A percentile compares a stretch with the other conserved stretches of the same genome.
Evolutionary conservation across 306 rosid genomes (phyloP).

Genomic region (Corylus avellana): DNA sequence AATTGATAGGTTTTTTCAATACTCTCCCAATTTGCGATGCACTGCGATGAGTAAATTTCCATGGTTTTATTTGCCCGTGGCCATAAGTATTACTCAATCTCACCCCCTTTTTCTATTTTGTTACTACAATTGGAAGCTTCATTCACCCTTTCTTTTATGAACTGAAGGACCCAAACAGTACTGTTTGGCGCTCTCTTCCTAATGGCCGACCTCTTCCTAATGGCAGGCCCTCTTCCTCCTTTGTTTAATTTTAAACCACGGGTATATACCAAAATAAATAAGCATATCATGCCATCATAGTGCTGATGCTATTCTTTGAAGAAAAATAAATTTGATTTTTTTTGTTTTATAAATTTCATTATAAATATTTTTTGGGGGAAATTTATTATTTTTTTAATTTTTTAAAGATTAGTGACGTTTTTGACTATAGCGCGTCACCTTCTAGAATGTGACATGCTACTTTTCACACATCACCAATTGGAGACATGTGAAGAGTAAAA

Average conservation of each 20-base stretch:
- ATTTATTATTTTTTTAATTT: no score
- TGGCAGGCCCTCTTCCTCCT: slow-evolving; percentile 83
- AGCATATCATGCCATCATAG: neutral
- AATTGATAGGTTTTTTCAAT: slow-evolving; percentile 29
- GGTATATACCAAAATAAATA: slow-evolving; percentile 46
- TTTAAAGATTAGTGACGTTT: no score
- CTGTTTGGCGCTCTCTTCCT: slow-evolving; percentile 45
- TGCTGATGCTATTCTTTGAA: neutral
- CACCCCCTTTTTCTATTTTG: slow-evolving; percentile 7
- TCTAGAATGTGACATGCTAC: no score
- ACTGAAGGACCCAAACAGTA: slow-evolving; percentile 81
- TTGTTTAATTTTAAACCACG: slow-evolving; percentile 81
- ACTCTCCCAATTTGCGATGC: slow-evolving; percentile 96
- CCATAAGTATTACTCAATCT: neutral
- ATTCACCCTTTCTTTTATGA: slow-evolving; percentile 98
- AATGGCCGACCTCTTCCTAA: slow-evolving; percentile 47
- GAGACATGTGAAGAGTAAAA: no score
- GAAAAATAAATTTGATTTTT: neutral
- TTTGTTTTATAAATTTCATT: no score
- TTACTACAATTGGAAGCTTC: slow-evolving; percentile 86
- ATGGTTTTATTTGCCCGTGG: slow-evolving; percentile 1
- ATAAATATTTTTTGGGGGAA: no score
- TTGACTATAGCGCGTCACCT: no score
- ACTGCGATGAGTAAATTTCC: slow-evolving; percentile 71
- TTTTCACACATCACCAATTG: no score